Evolutionary conservation across 169 alveolate species (phyloP).

Genomic region (Sarcocystis neurona): DNA sequence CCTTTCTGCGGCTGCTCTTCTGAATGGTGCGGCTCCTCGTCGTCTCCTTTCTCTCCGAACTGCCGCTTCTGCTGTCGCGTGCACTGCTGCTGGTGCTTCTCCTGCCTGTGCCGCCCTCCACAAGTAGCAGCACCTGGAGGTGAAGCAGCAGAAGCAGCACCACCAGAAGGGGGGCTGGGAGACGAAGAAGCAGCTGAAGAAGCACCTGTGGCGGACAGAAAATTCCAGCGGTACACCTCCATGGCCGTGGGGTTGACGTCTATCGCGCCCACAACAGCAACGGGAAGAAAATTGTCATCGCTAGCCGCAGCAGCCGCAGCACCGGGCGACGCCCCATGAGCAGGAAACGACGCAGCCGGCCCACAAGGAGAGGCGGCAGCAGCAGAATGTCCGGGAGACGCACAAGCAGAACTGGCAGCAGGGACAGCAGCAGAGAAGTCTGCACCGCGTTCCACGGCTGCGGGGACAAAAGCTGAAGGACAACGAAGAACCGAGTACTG

Average conservation of each 20-base stretch:
- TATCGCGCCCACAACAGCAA: conserved; percentile 28
- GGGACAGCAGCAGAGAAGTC: no score
- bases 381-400: background rate
- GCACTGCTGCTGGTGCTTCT: no score
- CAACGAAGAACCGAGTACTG: background rate
- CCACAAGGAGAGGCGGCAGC: background rate
- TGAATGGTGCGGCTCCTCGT: no score
- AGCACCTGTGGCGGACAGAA: background rate
- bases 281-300: conserved; percentile 3
- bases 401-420: no score
- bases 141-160: background rate
- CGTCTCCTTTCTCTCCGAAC: no score
- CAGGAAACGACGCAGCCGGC: no score
- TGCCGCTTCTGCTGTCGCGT: no score
- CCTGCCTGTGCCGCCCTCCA: no score
- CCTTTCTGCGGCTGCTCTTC: no score
- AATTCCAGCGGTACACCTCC: conserved; percentile 33
- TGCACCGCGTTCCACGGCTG: no score
- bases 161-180: background rate
- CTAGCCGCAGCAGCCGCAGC: background rate
- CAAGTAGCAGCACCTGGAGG: no score
- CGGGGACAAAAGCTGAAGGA: background rate
- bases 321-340: no score
- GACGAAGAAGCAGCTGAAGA: background rate
- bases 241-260: conserved; percentile 35